phyloP scores from a whole-genome alignment of 2,329 filamentous ascomycete genomes.

The Neopestalotiopsis sp. region DNA sequence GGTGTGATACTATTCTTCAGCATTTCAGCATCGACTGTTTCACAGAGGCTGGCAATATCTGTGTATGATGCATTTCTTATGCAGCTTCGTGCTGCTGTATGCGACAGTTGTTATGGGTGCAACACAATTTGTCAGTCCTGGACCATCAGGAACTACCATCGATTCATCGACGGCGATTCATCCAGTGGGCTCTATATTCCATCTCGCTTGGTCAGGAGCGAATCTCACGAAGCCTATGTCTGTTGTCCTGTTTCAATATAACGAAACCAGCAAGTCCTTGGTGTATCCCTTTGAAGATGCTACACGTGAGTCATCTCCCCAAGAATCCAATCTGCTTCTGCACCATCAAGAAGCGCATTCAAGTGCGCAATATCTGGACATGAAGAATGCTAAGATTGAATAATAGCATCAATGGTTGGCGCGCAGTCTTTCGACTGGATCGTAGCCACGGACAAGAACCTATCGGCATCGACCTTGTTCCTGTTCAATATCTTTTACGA shows the following conservation, averaged over 20 bases:
- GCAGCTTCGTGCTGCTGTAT: not conserved
- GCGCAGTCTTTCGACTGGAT: not conserved
- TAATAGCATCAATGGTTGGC: not conserved
- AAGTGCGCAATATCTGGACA: not conserved
- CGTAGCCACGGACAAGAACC: conserved; percentile 9
- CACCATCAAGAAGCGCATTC: rapidly evolving
- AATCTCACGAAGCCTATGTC: not conserved
- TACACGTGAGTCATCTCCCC: conserved; percentile 4
- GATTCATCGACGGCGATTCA: conserved; percentile 5
- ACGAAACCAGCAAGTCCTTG: not conserved
- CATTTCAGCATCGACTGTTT: no score
- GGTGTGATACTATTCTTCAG: no score
- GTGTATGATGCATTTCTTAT: no score
- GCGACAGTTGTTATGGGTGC: not conserved
- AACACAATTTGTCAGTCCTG: not conserved
- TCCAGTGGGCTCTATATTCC: conserved; percentile 13
- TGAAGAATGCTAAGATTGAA: not conserved
- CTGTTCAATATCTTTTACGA: conserved; percentile 16
- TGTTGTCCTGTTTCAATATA: conserved; percentile 14
- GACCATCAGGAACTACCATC: not conserved
- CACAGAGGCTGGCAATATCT: no score
- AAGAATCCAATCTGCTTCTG: no score
- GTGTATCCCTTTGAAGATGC: conserved; percentile 18
- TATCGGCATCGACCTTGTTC: conserved; percentile 1
- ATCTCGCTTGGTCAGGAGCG: conserved; percentile 8